Base-by-base conservation (phyloP, 2,329 filamentous ascomycete genomes). In the Knufia petricola region DNA sequence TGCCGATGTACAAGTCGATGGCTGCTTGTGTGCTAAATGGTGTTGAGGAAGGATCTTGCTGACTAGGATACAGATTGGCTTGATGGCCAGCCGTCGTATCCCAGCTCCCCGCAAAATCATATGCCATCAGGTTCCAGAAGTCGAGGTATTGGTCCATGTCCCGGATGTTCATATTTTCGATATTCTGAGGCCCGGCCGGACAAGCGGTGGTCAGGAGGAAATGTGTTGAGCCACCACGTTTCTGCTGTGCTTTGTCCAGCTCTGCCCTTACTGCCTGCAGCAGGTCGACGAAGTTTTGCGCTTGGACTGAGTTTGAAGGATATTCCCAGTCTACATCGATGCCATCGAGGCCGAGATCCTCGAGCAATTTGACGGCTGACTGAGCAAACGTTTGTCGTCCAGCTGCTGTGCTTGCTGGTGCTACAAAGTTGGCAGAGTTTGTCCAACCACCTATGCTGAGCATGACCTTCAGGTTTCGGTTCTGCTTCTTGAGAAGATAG, bases 101-200 rank as follows among this genome's bases (percentile, higher is more conserved):
- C 87, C 88, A 95, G 2, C 80, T 83, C 1, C 90, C 90, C 4
- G 87, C 81, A 63, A 81, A 94, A 67, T 94, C 87, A 66, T 94
- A 94, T 1, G 85, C 84, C 87, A 94, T 94, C 36, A 88, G 66
- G 63, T 85, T 85, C 82, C 82, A 85, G 63, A 85, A 85, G 65
- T 85, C 82, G 1, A 86, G 71, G 49, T 78, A 74, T 10, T 60
- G 64, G 60, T 85, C 79, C 82, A 85, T 85, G 50, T 65, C 77
- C 0, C 64, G 51, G n/a, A 85, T 66, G 57, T 83, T 72, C 48
- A 85, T 69, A 58, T 76, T 80, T 50, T 74, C 62, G 64, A 78
- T 81, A 65, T 85, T 81, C 49, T 76, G 65, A 0, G 78, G 63
- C 9, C 81, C 81, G 2, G 81, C 58, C 3, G 58, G 58, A 39